A percentile compares a stretch with the other conserved stretches of the same genome.
These are phyloP conservation scores for Fraxinus baroniana DNA, from an alignment of 305 asterid species.

Conservation along the genomic window DNA sequence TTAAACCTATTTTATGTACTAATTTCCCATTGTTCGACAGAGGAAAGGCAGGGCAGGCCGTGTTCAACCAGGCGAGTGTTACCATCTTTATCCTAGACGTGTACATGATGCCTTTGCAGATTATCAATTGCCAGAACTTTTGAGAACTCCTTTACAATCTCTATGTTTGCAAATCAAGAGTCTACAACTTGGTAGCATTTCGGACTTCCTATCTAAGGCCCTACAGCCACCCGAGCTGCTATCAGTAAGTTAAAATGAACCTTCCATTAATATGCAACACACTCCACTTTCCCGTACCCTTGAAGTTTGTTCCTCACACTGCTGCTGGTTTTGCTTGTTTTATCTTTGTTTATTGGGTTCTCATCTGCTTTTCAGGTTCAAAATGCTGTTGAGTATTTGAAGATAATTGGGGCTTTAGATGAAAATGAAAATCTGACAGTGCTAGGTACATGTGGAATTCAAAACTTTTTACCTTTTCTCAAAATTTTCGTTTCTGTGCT, in stretches of 20 bases:
- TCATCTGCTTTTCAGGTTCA: constrained; percentile 67
- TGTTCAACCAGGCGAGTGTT: constrained; percentile 97
- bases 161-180: constrained; percentile 95
- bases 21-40: constrained; percentile 43
- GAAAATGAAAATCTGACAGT: constrained; percentile 77
- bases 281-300: neutral
- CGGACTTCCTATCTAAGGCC: constrained; percentile 87
- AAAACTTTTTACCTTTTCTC: constrained; percentile 16
- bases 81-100: constrained; percentile 88
- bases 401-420: constrained; percentile 90
- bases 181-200: constrained; percentile 81
- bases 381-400: constrained; percentile 83
- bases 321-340: constrained; percentile 5
- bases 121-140: constrained; percentile 93
- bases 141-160: constrained; percentile 96
- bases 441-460: constrained; percentile 52
- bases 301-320: constrained; percentile 12
- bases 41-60: constrained; percentile 99
- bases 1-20: neutral
- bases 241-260: constrained; percentile 56
- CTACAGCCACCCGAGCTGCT: constrained; percentile 87
- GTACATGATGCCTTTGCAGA: constrained; percentile 86
- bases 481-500: neutral
- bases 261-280: constrained; percentile 10
- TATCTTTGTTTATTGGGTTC: constrained; percentile 16